Conservation (phyloP, 2,329 filamentous ascomycete species). For the Monosporascus sp. region DNA sequence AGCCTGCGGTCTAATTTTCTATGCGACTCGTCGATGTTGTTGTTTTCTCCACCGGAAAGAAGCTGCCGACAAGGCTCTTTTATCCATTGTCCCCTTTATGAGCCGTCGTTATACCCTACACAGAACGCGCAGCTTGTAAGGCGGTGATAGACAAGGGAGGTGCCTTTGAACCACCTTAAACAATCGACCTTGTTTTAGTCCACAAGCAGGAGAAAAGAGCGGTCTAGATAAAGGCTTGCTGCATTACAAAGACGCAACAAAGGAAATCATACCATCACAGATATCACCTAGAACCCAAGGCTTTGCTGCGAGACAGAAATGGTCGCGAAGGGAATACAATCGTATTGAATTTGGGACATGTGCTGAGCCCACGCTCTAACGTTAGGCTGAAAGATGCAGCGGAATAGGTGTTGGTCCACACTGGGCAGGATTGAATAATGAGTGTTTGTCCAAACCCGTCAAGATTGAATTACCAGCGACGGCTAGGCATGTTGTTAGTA, state of each 20-base stretch:
- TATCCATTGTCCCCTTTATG: background rate
- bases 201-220: background rate
- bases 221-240: background rate
- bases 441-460: too few relatives aligned
- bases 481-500: constrained; percentile 14
- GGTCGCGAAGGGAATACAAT: background rate
- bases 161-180: background rate
- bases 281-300: background rate
- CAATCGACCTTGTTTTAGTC: background rate
- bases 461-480: constrained; percentile 16
- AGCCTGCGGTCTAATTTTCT: background rate
- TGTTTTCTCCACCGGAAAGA: background rate
- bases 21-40: background rate
- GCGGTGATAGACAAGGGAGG: background rate
- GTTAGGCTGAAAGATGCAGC: background rate
- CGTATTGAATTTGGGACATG: too few relatives aligned
- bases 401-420: too few relatives aligned
- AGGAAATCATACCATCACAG: background rate
- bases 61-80: background rate
- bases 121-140: background rate
- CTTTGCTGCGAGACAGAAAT: background rate
- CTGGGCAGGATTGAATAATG: too few relatives aligned
- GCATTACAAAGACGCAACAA: background rate
- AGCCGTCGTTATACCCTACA: background rate
- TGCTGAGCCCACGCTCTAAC: too few relatives aligned